Percentiles rank a stretch among this genome's conserved stretches.
phyloP scores from a whole-genome alignment of 2,329 filamentous ascomycete species.

The Clarireedia sp. region DNA sequence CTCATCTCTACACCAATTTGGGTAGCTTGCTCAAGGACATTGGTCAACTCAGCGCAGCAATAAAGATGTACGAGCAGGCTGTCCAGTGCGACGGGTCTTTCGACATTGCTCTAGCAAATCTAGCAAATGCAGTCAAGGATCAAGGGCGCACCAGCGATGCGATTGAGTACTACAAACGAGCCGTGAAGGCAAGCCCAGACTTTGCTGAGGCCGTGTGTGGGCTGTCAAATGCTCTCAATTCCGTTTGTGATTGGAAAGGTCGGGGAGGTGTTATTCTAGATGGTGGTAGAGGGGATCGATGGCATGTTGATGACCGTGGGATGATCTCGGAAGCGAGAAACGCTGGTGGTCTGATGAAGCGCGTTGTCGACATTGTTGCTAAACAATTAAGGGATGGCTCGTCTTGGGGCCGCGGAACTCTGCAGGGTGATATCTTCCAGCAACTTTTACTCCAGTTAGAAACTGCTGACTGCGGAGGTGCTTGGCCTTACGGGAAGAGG shows the following conservation, averaged over 20 bases:
- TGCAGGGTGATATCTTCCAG: constrained; percentile 49
- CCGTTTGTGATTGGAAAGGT: constrained; percentile 89
- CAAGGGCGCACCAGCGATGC: constrained; percentile 88
- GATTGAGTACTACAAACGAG: constrained; percentile 83
- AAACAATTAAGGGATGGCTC: constrained; percentile 83
- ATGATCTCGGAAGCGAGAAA: constrained; percentile 69
- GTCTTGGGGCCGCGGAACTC: constrained; percentile 68
- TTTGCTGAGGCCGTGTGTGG: constrained; percentile 97
- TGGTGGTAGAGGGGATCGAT: constrained; percentile 69
- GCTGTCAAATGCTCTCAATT: constrained; percentile 88
- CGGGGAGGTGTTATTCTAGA: constrained; percentile 78
- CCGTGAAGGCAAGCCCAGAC: constrained; percentile 84
- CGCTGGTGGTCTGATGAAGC: constrained; percentile 74
- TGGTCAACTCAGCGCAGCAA: constrained; percentile 82
- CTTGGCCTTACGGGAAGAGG: constrained; percentile 30
- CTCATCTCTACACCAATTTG: constrained; percentile 93
- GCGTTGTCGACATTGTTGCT: constrained; percentile 82
- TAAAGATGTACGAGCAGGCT: constrained; percentile 94
- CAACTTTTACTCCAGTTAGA: constrained; percentile 30
- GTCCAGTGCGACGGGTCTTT: constrained; percentile 90
- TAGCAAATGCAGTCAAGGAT: constrained; percentile 97
- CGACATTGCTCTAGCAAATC: constrained; percentile 91
- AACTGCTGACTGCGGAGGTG: constrained; percentile 26
- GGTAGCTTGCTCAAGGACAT: constrained; percentile 95
- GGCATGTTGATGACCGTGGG: constrained; percentile 83